A percentile compares a stretch with the other conserved stretches of the same genome.
These are phyloP conservation scores for Thraustochytrium striatum DNA, from an alignment of 352 stramenopile genomes.

Conservation along the genomic window DNA sequence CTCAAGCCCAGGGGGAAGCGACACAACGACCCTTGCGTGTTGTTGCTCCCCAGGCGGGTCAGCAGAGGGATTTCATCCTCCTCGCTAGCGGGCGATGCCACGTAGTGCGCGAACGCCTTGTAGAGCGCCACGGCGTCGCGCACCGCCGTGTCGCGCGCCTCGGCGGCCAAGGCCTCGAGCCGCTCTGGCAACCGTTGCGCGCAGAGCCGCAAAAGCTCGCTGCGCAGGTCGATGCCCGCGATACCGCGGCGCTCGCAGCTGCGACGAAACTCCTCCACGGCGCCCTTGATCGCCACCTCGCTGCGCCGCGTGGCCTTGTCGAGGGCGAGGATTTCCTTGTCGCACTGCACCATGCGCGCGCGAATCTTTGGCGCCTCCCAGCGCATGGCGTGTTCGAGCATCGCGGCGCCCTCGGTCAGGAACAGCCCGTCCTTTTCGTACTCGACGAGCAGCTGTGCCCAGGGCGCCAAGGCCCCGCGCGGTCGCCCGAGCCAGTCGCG, in stretches of 20 bases:
- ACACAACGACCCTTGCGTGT: background rate
- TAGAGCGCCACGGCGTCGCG: background rate
- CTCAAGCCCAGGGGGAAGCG: no score
- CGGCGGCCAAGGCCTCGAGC: background rate
- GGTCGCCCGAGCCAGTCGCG: background rate
- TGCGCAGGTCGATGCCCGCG: background rate
- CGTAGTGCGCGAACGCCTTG: background rate
- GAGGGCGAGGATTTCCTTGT: background rate
- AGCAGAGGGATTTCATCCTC: background rate
- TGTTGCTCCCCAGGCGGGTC: background rate
- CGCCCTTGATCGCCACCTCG: background rate
- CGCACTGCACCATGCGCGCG: background rate
- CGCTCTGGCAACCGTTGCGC: background rate
- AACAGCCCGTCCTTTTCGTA: background rate
- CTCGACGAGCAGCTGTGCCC: background rate
- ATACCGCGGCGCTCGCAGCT: background rate
- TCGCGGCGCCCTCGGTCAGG: background rate
- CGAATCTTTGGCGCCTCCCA: background rate
- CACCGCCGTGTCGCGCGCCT: background rate
- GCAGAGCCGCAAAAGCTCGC: background rate
- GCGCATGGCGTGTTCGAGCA: background rate
- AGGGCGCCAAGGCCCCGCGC: background rate
- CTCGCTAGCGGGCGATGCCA: background rate
- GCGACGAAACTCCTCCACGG: background rate
- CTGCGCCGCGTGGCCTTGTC: background rate